Percentiles rank a stretch among this genome's conserved stretches.
These are phyloP conservation scores for Delonix regia DNA, from an alignment of 306 rosid species.

Conservation along the genomic window DNA sequence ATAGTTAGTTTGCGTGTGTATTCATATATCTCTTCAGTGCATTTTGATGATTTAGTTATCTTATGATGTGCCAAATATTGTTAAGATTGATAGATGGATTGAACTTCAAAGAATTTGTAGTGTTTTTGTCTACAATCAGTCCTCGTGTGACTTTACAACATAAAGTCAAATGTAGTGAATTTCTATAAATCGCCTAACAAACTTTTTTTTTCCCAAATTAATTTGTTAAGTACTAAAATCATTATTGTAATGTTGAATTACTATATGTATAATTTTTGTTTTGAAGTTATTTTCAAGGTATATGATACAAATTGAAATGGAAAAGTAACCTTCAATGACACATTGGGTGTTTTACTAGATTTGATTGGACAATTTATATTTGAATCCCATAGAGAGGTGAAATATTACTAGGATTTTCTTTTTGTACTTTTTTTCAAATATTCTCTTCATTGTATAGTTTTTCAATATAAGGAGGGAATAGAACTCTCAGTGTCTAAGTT, in stretches of 20 bases:
- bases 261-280: constrained; percentile 12
- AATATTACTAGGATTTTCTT: neutral
- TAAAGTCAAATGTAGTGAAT: constrained; percentile 64
- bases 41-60: neutral
- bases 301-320: constrained; percentile 75
- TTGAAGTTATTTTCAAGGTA: constrained; percentile 70
- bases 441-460: neutral
- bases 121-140: constrained; percentile 77
- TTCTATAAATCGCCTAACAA: neutral
- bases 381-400: constrained; percentile 73
- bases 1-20: neutral
- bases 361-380: constrained; percentile 76
- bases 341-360: constrained; percentile 61
- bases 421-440: too few species aligned
- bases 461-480: neutral
- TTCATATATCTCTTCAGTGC: neutral
- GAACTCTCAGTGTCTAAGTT: neutral
- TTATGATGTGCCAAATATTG: constrained; percentile 56
- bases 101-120: constrained; percentile 77
- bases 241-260: constrained; percentile 28
- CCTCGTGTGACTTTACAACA: constrained; percentile 68
- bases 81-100: constrained; percentile 66
- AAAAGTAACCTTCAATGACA: constrained; percentile 61
- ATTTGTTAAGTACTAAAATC: neutral
- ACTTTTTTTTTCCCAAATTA: neutral